phyloP scores from a whole-genome alignment of 495 filamentous ascomycete species.

The Pseudotulostoma volvatum region DNA sequence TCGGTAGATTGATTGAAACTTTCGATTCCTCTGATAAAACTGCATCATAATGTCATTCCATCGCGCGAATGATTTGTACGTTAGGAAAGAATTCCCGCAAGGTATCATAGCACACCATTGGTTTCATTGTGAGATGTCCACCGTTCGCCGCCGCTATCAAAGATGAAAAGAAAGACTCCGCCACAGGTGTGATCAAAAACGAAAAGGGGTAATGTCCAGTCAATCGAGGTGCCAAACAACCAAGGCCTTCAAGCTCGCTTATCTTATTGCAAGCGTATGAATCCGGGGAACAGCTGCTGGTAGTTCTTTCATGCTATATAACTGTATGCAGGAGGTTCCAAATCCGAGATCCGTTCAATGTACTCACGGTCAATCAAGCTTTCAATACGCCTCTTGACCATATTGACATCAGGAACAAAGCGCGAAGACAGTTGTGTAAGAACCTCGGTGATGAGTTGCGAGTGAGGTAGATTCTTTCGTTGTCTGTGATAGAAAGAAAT shows the following conservation, averaged over 20 bases:
- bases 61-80: too few relatives aligned
- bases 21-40: too few relatives aligned
- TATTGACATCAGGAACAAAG: constrained; percentile 76
- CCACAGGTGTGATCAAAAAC: too few relatives aligned
- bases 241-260: too few relatives aligned
- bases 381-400: constrained; percentile 93
- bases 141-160: neutral
- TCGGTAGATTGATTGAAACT: too few relatives aligned
- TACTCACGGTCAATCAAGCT: constrained; percentile 86
- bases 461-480: constrained; percentile 70
- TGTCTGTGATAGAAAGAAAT: constrained; percentile 40
- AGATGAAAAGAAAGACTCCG: neutral
- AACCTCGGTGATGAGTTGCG: constrained; percentile 69
- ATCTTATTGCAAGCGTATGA: too few relatives aligned
- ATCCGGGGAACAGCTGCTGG: too few relatives aligned
- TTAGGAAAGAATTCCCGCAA: too few relatives aligned
- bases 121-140: neutral
- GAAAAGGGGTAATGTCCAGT: too few relatives aligned
- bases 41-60: too few relatives aligned
- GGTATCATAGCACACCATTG: too few relatives aligned
- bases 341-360: constrained; percentile 66
- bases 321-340: constrained; percentile 49
- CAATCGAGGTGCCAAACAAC: too few relatives aligned
- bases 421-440: constrained; percentile 59
- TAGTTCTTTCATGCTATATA: constrained; percentile 53